Evolutionary conservation across 495 filamentous ascomycete genomes (phyloP), one percentile per base, ranked within the genome.

Genomic region (Penicillium crystallinum): DNA sequence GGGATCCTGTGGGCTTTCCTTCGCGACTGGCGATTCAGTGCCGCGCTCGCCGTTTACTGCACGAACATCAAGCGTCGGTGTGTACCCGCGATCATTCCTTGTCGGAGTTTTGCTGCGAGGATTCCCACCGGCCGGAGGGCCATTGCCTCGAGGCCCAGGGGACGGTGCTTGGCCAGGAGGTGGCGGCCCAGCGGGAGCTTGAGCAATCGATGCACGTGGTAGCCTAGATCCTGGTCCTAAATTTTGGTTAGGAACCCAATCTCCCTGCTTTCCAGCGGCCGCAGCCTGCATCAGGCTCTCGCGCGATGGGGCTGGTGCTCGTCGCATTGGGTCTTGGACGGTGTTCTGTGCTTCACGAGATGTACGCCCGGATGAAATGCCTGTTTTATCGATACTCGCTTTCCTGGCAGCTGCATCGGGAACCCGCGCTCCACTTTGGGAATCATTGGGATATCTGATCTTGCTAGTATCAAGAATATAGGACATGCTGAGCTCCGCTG

Each of bases 401-500:
- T 76, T 73, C 40, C 74, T 56, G 37, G 57, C 52, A 25, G 63
- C 63, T 25, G 68, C 54, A 4, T 59, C 61, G 8, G 61, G 39
- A 14, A 39, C 57, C 52, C 56, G 61, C 33, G 65, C 70, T 40
- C 77, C 75, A 25, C 77, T 76, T 63, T 79, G 86, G 1, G 61
- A 53, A 60, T 96, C 91, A 40, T 85, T 85, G 0, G 93, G 93
- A 67, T 97, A 99, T 31, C 92, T 81, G 41, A 99, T 99, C 66
- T 99, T 99, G 15, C 80, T 79, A 1, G 93, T 99, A 66, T 97
- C 93, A 34, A 99, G 75, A 46, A 96, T 78, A 66, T 97, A 99
- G 12, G 89, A 86, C 65, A 95, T 79, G 59, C 86, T 88, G 55
- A 99, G 78, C 64, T 99, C 93, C 44, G 80, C 79, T 1, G 86